Evolutionary conservation across 2,329 filamentous ascomycete species (phyloP).

Genomic region (Colletotrichum neosansevieriae): DNA sequence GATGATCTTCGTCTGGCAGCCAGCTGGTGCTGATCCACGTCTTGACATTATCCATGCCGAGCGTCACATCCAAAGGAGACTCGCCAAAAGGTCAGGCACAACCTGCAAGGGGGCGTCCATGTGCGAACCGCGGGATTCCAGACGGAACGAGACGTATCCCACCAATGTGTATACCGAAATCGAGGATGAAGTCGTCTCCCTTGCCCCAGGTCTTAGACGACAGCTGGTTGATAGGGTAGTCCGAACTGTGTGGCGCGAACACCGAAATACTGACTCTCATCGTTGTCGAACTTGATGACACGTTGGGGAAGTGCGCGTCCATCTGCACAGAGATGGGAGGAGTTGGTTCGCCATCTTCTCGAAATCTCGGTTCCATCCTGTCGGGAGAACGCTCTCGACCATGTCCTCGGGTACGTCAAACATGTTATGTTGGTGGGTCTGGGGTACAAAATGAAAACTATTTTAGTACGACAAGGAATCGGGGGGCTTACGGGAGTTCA

Average conservation of each 20-base stretch:
- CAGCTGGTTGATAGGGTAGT: slow-evolving; percentile 39
- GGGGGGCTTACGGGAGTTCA: background rate
- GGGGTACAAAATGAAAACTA: background rate
- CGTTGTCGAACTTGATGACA: slow-evolving; percentile 43
- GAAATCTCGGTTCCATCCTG: slow-evolving; percentile 30
- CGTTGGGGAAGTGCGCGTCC: slow-evolving; percentile 37
- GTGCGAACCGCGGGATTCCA: slow-evolving; percentile 46
- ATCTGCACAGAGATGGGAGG: slow-evolving; percentile 37
- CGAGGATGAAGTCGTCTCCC: slow-evolving; percentile 47
- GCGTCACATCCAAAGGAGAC: slow-evolving; percentile 51
- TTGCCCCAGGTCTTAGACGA: slow-evolving; percentile 43
- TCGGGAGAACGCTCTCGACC: slow-evolving; percentile 32
- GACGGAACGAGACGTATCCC: slow-evolving; percentile 48
- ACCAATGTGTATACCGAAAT: slow-evolving; percentile 50
- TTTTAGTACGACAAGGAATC: background rate
- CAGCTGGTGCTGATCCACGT: slow-evolving; percentile 54
- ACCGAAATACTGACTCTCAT: slow-evolving; percentile 43
- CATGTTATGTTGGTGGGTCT: slow-evolving; percentile 24
- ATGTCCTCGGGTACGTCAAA: slow-evolving; percentile 25
- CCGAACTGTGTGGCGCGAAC: slow-evolving; percentile 37
- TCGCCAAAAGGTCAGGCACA: slow-evolving; percentile 53
- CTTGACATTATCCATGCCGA: slow-evolving; percentile 48
- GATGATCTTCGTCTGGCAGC: slow-evolving; percentile 53
- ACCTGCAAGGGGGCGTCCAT: slow-evolving; percentile 52
- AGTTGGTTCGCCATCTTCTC: slow-evolving; percentile 30